Evolutionary conservation across 495 filamentous ascomycete species (phyloP), one percentile per base, ranked within the genome.

Genomic region (Penicillium coffeae): DNA sequence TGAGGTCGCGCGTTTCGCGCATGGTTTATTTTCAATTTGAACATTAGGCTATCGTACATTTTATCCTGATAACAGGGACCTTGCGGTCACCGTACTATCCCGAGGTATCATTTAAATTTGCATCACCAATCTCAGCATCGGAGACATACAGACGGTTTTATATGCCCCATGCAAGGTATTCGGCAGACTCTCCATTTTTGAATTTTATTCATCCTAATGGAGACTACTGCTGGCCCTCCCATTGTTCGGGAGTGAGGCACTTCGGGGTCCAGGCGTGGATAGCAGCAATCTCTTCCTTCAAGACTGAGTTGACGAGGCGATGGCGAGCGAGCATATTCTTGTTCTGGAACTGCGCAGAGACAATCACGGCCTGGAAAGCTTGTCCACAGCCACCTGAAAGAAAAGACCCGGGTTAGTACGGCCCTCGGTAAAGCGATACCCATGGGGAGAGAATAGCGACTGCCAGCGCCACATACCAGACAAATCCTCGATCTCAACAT

Each of bases 221-320:
- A n/a, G n/a, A 66, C 58, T 71, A 71, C 62, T 79, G 78, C 68
- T 85, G 78, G 64, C 78, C 84, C 73, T 86, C 82, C 84, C 88
- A 96, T 73, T 98, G 89, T 65, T 91, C 92, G 1, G 90, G 89
- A 13, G 93, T 97, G 73, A 86, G 89, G 68, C 94, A 97, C 70
- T 91, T 95, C 19, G 93, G 89, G 48, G 88, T 92, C 93, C 93
- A 98, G n/a, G 93, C 93, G 75, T 98, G 93, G 47, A 98, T 96
- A 38, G 83, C 81, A 3, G 89, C 87, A 66, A 98, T 93, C 74
- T 98, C 93, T n/a, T 80, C 79, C 72, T 92, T 93, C 60, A 98
- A 69, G 6, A 82, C 84, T 2, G 79, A 78, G 69, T 98, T 97
- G 39, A 96, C 93, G 42, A 95, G 75, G 16, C 93, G 83, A 71